phyloP scores from a whole-genome alignment of 441 rosid species.

The Mallotus japonicus region DNA sequence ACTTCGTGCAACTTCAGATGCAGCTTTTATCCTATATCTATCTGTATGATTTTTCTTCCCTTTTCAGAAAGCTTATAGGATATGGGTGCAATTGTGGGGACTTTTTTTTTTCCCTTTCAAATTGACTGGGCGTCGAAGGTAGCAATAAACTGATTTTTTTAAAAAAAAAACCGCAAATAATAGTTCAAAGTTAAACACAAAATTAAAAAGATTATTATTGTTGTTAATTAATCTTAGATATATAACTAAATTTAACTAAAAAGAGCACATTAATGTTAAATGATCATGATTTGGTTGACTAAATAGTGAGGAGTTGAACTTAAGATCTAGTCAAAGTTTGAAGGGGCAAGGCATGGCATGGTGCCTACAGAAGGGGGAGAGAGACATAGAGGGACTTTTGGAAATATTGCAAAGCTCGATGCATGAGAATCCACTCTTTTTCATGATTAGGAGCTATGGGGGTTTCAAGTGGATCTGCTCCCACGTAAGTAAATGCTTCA shows the following conservation, averaged over 20 bases:
- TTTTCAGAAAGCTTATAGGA: constrained; percentile 27
- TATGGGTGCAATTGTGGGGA: constrained; percentile 32
- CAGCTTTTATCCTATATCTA: constrained; percentile 34
- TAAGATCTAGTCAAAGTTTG: background rate
- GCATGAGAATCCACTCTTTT: constrained; percentile 36
- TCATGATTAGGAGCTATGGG: constrained; percentile 38
- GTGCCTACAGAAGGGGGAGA: background rate
- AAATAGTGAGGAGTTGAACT: background rate
- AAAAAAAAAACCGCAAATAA: background rate
- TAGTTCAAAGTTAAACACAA: background rate
- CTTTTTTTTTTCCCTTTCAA: constrained; percentile 3
- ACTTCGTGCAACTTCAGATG: constrained; percentile 26
- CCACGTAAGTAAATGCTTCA: constrained; percentile 13
- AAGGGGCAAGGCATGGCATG: background rate
- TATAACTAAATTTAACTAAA: background rate
- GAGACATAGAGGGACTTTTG: constrained; percentile 1
- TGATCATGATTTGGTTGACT: constrained; percentile 4
- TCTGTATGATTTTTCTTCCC: constrained; percentile 21
- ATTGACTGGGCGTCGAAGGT: background rate
- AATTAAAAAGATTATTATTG: too few relatives aligned
- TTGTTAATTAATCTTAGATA: too few relatives aligned
- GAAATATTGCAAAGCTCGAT: constrained; percentile 36
- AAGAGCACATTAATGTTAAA: background rate
- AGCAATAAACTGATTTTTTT: background rate
- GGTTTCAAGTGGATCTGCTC: constrained; percentile 24